phyloP scores from a whole-genome alignment of 1,284 basidiomycete genomes.

The Ustilago trichophora region DNA sequence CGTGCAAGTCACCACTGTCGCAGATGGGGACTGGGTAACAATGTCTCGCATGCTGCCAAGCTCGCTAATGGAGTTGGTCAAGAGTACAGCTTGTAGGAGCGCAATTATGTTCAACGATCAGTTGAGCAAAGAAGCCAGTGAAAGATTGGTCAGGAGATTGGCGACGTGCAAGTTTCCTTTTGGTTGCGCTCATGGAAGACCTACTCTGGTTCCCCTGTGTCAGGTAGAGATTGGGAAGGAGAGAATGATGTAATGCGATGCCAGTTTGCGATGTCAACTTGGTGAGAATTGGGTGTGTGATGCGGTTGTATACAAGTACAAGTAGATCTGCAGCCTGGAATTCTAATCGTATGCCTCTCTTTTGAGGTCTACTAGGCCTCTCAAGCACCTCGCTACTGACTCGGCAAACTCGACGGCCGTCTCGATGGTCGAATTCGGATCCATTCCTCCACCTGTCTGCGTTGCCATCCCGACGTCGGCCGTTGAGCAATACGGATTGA shows the following conservation, averaged over 20 bases:
- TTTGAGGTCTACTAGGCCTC: slow-evolving; percentile 36
- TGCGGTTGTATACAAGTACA: slow-evolving; percentile 16
- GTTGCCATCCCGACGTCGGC: not conserved
- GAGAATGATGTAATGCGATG: not conserved
- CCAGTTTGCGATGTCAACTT: no score
- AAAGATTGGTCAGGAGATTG: slow-evolving; percentile 75
- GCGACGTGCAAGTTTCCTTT: slow-evolving; percentile 82
- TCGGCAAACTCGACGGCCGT: slow-evolving; percentile 30
- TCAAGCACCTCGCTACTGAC: slow-evolving; percentile 15
- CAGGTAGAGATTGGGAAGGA: not conserved
- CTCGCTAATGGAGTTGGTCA: slow-evolving; percentile 17
- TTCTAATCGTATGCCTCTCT: slow-evolving; percentile 25
- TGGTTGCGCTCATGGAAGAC: slow-evolving; percentile 86
- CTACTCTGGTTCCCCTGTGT: slow-evolving; percentile 33
- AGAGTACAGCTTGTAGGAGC: slow-evolving; percentile 29
- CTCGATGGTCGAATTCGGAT: slow-evolving; percentile 33
- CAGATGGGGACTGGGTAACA: slow-evolving; percentile 2
- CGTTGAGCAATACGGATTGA: slow-evolving; percentile 19
- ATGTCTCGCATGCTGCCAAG: slow-evolving; percentile 7
- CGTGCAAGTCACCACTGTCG: not conserved
- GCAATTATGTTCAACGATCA: slow-evolving; percentile 83
- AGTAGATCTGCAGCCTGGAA: slow-evolving; percentile 1
- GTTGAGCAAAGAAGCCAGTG: slow-evolving; percentile 76
- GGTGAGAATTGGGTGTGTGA: slow-evolving; percentile 17
- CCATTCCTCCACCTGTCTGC: slow-evolving; percentile 4